phyloP scores from a whole-genome alignment of 352 stramenopile genomes.

The Aphanomyces cochlioides region DNA sequence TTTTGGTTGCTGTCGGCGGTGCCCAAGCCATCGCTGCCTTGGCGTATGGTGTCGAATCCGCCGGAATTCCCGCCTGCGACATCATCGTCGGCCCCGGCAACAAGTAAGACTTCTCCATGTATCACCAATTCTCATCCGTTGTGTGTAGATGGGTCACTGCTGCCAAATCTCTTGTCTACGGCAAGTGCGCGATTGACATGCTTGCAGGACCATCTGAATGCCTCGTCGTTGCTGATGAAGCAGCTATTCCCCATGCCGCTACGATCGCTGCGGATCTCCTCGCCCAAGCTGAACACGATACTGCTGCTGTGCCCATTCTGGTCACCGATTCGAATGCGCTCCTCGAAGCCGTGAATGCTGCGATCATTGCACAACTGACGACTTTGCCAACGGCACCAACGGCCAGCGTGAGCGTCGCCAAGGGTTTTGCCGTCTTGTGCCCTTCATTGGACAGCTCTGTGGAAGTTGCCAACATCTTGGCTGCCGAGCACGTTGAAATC shows the following conservation, averaged over 20 bases:
- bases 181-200: slow-evolving; percentile 99
- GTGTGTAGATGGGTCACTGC: slow-evolving; percentile 94
- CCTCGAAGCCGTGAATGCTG: slow-evolving; percentile 89
- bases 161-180: slow-evolving; percentile 96
- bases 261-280: slow-evolving; percentile 76
- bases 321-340: slow-evolving; percentile 84
- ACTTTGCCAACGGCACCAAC: slow-evolving; percentile 63
- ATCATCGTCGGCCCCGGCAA: slow-evolving; percentile 99
- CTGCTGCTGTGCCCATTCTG: slow-evolving; percentile 95
- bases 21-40: slow-evolving; percentile 93
- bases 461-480: slow-evolving; percentile 82
- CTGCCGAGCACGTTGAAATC: slow-evolving; percentile 84
- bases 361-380: slow-evolving; percentile 69
- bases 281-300: slow-evolving; percentile 95
- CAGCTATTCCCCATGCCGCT: slow-evolving; percentile 62
- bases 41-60: slow-evolving; percentile 90
- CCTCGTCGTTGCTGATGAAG: slow-evolving; percentile 95
- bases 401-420: slow-evolving; percentile 59
- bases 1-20: slow-evolving; percentile 70
- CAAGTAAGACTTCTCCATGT: slow-evolving; percentile 50
- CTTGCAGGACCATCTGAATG: slow-evolving; percentile 97
- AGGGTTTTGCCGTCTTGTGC: slow-evolving; percentile 78
- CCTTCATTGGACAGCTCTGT: slow-evolving; percentile 64
- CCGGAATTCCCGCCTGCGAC: slow-evolving; percentile 88
- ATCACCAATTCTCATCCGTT: not conserved